A percentile compares a stretch with the other conserved stretches of the same genome.
phyloP scores from a whole-genome alignment of 116 monocot genomes.

The Posidonia oceanica region DNA sequence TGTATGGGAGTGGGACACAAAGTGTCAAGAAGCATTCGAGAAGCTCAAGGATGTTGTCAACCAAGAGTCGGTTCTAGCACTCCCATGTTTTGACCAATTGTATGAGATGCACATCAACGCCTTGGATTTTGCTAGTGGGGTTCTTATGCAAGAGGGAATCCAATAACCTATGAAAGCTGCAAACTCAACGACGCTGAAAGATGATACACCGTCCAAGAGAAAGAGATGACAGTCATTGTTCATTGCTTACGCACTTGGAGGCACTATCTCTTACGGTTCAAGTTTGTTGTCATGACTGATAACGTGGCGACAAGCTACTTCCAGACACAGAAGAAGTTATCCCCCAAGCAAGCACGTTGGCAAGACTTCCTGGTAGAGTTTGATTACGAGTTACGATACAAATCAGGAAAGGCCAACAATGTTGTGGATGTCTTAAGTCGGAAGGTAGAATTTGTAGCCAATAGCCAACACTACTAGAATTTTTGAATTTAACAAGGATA shows the following conservation, averaged over 20 bases:
- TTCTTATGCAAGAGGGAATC: neutral
- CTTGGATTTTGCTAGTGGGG: neutral
- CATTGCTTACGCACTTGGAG: neutral
- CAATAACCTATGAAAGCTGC: neutral
- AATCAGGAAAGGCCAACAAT: neutral
- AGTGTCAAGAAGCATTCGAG: neutral
- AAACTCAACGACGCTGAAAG: neutral
- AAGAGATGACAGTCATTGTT: neutral
- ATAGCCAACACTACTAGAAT: too few species aligned
- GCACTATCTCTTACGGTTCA: neutral
- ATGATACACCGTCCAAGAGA: slow-evolving; percentile 7
- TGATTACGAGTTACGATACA: neutral
- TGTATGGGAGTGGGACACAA: neutral
- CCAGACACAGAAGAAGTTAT: neutral
- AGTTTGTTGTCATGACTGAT: neutral
- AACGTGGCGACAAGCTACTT: slow-evolving; percentile 5
- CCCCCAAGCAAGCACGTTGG: neutral
- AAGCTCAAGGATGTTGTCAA: neutral
- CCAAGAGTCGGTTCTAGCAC: neutral
- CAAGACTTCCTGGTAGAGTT: neutral
- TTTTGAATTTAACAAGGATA: too few species aligned
- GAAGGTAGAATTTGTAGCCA: neutral
- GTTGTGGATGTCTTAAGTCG: neutral
- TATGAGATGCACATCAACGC: neutral
- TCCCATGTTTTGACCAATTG: neutral